Base-by-base conservation (phyloP, 2,329 filamentous ascomycete genomes). In the Fusarium pseudoanthophilum region DNA sequence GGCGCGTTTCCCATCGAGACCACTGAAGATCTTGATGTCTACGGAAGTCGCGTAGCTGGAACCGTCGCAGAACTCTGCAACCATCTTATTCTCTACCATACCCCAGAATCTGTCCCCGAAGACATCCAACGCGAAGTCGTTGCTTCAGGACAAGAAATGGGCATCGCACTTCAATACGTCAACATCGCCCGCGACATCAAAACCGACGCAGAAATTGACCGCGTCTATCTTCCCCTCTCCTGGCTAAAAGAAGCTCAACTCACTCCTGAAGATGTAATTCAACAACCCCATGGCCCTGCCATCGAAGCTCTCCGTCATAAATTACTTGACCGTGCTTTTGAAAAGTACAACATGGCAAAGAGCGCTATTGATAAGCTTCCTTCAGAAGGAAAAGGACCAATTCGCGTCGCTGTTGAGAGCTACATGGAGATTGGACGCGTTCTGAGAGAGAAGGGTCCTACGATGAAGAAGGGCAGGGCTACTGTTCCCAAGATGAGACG, bases 171-270 rank as follows among this genome's bases (percentile, higher is more conserved):
- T n/a, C 92, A 95, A 77, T 93, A 92, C 75, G 89, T 93, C 75
- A 95, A 94, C 77, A 93, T 95, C 69, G 90, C 92, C 7, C 89
- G 92, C 28, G 92, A 95, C 76, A 90, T 94, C n/a, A 80, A 83
- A 7, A 89, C 90, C 6, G 92, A 94, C 75, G 91, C 92, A 1
- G 81, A 83, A 20, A 89, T 92, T 40, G 85, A 86, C 4, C 87
- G 92, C 11, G 91, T 93, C 11, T 95, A 95, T 78, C 81, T 94
- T 9, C 92, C 92, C 0, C 83, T 84, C 0, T 81, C 82, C 0
- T 94, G 92, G 92, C 83, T 94, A 4, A 83, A 85, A 43, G 87
- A 90, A 59, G 86, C 86, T 59, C 86, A 85, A 3, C 75, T 92
- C 28, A 85, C 84, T 0, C 86, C 89, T 0, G 80, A 86, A 51